Evolutionary conservation across 352 stramenopile genomes (phyloP), one percentile per base, ranked within the genome.

Genomic region (Phytopythium cucurbitacearum): DNA sequence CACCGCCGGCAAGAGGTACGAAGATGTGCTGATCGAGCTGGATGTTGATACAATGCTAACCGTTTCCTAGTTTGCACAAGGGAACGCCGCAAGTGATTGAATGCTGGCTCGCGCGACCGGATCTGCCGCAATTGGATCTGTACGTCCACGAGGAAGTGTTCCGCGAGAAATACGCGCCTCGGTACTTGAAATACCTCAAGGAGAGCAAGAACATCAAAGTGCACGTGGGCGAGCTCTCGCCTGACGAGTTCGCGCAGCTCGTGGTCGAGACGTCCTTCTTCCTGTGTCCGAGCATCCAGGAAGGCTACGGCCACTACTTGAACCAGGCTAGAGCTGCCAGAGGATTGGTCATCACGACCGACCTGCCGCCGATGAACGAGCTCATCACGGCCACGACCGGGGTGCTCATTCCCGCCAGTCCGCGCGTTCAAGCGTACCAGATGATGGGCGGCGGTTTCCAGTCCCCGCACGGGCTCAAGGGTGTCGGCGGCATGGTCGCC

Each of bases 261-360:
- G 65, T 84, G 40, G 56, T 65, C 2, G 67, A 80, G 33, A 54
- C 62, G 4, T 36, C 67, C 3, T 76, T 69, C 39, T 82, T 83
- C 40, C 58, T 86, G 53, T 83, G 75, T 38, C 61, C 75, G 16
- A 86, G 75, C 57, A 51, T 68, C 12, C 62, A 73, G 45, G 75
- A 86, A 40, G 72, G 72, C 16, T 85, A 83, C 58, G 76, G 76
- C 28, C 73, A 87, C 53, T 87, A 85, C 53, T 79, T 87, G 43
- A 87, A 87, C 49, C 76, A 87, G 51, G 76, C 73, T 16, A 60
- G 76, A 33, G 73, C 73, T 0, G 68, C 73, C 15, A 60, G 65
- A 12, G 69, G 66, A 0, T 13, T 85, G 21, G 71, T 87, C 39
- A 46, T 82, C 16, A 87, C 76, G 8, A 87, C 76, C 9, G 64